These are phyloP conservation scores for Dentipellis sp. DNA, from an alignment of 768 basidiomycete species.

Conservation along the genomic window DNA sequence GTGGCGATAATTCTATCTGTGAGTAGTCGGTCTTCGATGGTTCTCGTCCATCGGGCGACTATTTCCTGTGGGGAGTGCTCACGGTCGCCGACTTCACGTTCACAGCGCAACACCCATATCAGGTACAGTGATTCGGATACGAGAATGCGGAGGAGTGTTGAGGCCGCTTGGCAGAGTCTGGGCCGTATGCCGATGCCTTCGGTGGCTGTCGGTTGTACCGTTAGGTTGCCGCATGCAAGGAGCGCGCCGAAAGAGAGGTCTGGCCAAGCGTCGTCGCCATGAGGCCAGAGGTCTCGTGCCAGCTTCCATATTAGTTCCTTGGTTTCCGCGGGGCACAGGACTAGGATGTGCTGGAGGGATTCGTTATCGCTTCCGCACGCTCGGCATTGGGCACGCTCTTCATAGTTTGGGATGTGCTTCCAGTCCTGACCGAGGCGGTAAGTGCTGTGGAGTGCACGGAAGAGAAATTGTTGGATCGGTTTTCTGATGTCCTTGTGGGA, in stretches of 20 bases:
- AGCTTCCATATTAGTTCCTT: neutral
- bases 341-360: neutral
- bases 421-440: neutral
- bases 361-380: neutral
- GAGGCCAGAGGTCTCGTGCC: neutral
- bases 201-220: neutral
- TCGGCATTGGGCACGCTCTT: neutral
- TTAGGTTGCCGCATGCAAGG: neutral
- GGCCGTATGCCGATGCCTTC: neutral
- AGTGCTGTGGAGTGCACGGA: neutral
- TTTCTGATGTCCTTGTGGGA: neutral
- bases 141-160: neutral
- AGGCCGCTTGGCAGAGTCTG: neutral
- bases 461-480: neutral
- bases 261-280: neutral
- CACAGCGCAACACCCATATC: neutral
- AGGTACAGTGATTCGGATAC: neutral
- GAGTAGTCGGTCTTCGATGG: neutral
- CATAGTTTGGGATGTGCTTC: neutral
- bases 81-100: neutral
- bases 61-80: neutral
- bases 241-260: neutral
- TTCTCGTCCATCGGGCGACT: neutral
- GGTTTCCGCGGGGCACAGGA: neutral
- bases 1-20: neutral